Evolutionary conservation across 1,139 yeast genomes (phyloP).

Genomic region (Magnusiomyces clavatus): DNA sequence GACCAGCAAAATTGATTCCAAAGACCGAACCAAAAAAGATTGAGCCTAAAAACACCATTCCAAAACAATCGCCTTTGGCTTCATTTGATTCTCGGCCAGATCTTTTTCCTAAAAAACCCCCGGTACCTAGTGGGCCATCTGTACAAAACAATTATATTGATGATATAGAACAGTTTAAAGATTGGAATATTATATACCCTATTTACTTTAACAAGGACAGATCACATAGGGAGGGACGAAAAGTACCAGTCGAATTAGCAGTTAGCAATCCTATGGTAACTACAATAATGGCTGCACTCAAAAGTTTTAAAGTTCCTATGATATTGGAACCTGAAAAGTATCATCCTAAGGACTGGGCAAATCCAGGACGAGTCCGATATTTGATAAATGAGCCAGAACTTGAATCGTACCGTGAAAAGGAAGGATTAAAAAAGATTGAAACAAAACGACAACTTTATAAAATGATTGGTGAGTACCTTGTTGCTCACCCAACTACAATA

Average conservation of each 20-base stretch:
- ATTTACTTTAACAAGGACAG: constrained; percentile 81
- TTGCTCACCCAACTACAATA: constrained; percentile 62
- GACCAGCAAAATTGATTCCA: not conserved
- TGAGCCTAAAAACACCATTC: constrained; percentile 1
- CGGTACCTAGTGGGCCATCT: not conserved
- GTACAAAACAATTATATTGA: constrained; percentile 23
- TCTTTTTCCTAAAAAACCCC: constrained; percentile 6
- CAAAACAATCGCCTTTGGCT: constrained; percentile 9
- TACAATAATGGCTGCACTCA: not conserved
- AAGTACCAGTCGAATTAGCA: constrained; percentile 59
- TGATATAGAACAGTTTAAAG: constrained; percentile 53
- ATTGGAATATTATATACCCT: constrained; percentile 75
- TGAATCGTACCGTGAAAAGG: constrained; percentile 3
- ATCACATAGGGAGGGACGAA: constrained; percentile 73
- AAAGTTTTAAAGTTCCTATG: not conserved
- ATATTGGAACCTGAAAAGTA: constrained; percentile 55
- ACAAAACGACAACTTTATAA: constrained; percentile 64
- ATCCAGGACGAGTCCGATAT: constrained; percentile 88
- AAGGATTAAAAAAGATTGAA: constrained; percentile 24
- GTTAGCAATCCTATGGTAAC: constrained; percentile 58
- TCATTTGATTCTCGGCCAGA: constrained; percentile 10
- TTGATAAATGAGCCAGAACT: constrained; percentile 35
- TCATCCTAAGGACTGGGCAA: constrained; percentile 97
- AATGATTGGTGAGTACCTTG: constrained; percentile 54
- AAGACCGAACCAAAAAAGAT: not conserved